A percentile compares a stretch with the other conserved stretches of the same genome.
Evolutionary conservation across 257 asterid genomes (phyloP).

Genomic region (Prunella vulgaris): DNA sequence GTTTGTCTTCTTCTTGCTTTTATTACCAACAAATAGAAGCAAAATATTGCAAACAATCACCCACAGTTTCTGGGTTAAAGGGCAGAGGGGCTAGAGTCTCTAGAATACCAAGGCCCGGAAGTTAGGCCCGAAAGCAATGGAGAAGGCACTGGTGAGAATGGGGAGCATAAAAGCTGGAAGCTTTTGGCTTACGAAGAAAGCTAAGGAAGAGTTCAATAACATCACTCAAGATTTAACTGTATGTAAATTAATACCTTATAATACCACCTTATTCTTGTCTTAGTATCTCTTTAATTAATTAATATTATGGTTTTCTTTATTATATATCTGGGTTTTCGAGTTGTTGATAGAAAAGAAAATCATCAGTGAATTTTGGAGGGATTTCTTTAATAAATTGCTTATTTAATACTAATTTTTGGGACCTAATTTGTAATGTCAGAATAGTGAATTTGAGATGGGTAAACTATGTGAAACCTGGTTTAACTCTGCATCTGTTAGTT

Average conservation of each 20-base stretch:
- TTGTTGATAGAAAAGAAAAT: background rate
- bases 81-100: background rate
- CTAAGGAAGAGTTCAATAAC: conserved; percentile 62
- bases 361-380: background rate
- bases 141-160: conserved; percentile 56
- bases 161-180: conserved; percentile 67
- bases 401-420: no score
- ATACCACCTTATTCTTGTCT: background rate
- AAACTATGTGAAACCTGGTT: no score
- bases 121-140: conserved; percentile 33
- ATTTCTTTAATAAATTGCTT: background rate
- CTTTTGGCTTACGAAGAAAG: conserved; percentile 75
- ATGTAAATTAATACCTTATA: conserved; percentile 20
- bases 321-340: background rate
- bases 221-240: conserved; percentile 58
- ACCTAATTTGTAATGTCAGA: no score
- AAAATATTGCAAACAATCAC: background rate
- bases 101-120: conserved; percentile 6
- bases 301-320: background rate
- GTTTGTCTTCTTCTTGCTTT: conserved; percentile 15
- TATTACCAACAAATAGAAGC: background rate
- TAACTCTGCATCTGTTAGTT: no score
- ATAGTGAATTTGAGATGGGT: no score
- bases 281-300: background rate
- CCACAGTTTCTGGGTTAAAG: background rate